phyloP scores from a whole-genome alignment of 2,329 filamentous ascomycete species.

The Esteya vermicola region DNA sequence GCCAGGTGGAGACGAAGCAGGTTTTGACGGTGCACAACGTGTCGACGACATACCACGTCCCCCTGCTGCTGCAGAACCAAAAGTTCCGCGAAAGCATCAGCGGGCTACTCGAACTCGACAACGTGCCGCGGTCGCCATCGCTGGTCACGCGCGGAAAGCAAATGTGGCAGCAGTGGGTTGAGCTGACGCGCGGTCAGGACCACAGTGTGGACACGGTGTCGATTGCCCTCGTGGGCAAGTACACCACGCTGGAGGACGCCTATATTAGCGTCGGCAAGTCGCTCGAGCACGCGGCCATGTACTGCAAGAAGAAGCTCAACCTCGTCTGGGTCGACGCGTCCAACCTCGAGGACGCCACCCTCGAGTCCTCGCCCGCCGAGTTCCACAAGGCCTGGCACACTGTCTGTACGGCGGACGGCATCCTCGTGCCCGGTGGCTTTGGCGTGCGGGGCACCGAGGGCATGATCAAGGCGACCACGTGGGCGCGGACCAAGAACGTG shows the following conservation, averaged over 20 bases:
- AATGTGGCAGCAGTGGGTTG: conserved; percentile 61
- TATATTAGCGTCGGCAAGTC: conserved; percentile 69
- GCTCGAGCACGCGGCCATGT: conserved; percentile 85
- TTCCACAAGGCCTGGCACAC: conserved; percentile 80
- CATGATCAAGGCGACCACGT: conserved; percentile 79
- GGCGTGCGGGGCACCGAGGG: conserved; percentile 72
- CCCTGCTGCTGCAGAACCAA: conserved; percentile 78
- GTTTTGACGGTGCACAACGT: conserved; percentile 86
- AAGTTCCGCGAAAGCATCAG: conserved; percentile 37
- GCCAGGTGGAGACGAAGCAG: conserved; percentile 73
- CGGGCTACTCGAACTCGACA: conserved; percentile 51
- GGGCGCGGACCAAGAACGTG: conserved; percentile 67
- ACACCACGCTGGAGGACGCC: conserved; percentile 69
- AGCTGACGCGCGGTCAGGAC: conserved; percentile 35
- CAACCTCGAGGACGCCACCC: conserved; percentile 58
- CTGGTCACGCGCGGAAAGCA: conserved; percentile 52
- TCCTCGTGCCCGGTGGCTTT: conserved; percentile 64
- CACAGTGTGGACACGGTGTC: conserved; percentile 51
- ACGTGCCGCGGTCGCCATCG: conserved; percentile 33
- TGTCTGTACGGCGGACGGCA: conserved; percentile 53
- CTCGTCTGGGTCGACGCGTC: conserved; percentile 76
- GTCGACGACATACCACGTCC: conserved; percentile 84
- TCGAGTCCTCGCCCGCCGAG: conserved; percentile 47
- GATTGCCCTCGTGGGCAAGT: conserved; percentile 88
- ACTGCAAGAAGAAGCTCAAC: conserved; percentile 63